Evolutionary conservation across 768 basidiomycete genomes (phyloP), one percentile per base, ranked within the genome.

Genomic region (Leucocoprinus sp.): DNA sequence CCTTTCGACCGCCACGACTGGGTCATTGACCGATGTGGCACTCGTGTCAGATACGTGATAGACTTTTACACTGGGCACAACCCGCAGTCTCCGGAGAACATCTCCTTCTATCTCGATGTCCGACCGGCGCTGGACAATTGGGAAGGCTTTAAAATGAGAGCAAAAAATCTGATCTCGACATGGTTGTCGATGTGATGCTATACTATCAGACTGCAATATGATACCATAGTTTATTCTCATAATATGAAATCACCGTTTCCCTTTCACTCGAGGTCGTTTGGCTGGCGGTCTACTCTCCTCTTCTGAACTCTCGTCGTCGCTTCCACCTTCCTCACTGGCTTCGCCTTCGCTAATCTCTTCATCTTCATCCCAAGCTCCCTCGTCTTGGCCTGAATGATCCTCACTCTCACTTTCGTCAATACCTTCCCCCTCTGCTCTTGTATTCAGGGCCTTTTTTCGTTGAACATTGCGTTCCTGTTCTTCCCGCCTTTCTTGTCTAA

Each of bases 1-100:
- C 96, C 96, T 0, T 99, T 99, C 64, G 96, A 99, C 61, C 72
- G 91, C 43, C 96, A 99, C 54, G 95, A 98, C 62, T 99, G 96
- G 96, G 63, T 90, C 40, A 82, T 99, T 40, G 92, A 96, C 62
- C 82, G 95, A 26, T 96, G 93, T 59, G 95, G 93, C 4, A 78
- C 76, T 7, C 80, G 78, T 47, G 72, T 92, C 59, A 82, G 95
- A 41, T 99, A 99, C 67, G 80, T 99, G 49, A 96, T 99, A 56
- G 96, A 99, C 65, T 99, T 98, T 64, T 99, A 99, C 68, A 86
- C 88, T 2, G 95, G 95, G 14, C 78, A 78, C 26, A 67, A 62
- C 36, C 56, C 67, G 19, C 67, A 62, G 9, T 55, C 76, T 8
- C 62, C 69, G 18, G 71, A 67, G 48, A 74, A 77, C 45, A 64